Evolutionary conservation across 164 flowering plant species (phyloP), one percentile per base, ranked within the genome.

Genomic region (Buxus sempervirens): DNA sequence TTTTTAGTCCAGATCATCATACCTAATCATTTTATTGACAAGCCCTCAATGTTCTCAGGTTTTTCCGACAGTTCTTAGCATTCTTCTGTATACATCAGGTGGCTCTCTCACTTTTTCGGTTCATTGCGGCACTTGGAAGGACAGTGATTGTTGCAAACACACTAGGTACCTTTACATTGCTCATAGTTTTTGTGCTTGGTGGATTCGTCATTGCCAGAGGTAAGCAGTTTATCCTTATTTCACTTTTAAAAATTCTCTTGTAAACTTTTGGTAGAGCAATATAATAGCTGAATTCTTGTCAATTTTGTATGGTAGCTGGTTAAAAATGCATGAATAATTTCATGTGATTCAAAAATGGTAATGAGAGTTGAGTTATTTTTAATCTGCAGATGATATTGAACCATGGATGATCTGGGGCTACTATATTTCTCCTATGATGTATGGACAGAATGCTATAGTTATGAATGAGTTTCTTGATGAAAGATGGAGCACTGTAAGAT

Each of bases 121-220:
- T 85, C 76, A 77, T 83, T 72, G 85, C 84, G 8, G 85, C 85
- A n/a, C 68, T 71, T 54, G 86, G 85, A 63, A 80, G 89, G 67
- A 77, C 81, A 64, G 51, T 54, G 63, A 84, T 77, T 62, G 81
- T 83, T 45, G 82, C 89, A 12, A 76, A 78, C 65, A 74, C 86
- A 3, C 72, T 82, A 12, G 85, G 86, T 26, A 81, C 84, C 38
- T 82, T 83, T 61, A 67, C 81, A 55, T 67, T 85, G 74, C 70
- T 87, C 9, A 1, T 82, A 64, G 79, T 85, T 32, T 87, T 87
- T 73, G 77, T 82, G 21, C 81, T 87, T 24, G 89, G 91, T 69
- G 91, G 91, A 26, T 87, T 82, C 59, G 80, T 87, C 19, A 68
- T 87, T 36, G 72, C 88, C 55, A 87, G 81, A 82, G 81, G 91